These are phyloP conservation scores for Potentilla sterilis DNA, from an alignment of 306 rosid genomes.

Conservation along the genomic window DNA sequence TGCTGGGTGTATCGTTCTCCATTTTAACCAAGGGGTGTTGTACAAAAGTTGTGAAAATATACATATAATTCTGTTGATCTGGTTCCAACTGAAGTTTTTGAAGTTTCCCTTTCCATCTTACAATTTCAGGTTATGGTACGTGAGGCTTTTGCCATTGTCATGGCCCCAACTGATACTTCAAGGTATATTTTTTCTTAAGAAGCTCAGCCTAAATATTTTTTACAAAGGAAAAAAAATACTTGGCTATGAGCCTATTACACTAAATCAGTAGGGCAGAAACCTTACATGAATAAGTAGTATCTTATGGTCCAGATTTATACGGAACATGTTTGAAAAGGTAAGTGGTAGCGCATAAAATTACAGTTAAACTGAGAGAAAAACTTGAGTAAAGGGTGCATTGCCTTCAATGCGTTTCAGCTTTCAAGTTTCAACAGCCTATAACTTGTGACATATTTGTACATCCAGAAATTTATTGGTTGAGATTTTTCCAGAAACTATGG, in stretches of 20 bases:
- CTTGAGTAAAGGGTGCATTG: background rate
- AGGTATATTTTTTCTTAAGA: slow-evolving; percentile 36
- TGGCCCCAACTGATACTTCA: slow-evolving; percentile 71
- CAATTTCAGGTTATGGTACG: slow-evolving; percentile 64
- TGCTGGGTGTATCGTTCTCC: background rate
- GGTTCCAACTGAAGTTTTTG: background rate
- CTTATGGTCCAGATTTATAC: background rate
- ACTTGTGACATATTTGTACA: background rate
- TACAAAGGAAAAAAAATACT: background rate
- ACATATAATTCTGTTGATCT: background rate
- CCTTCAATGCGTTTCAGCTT: background rate
- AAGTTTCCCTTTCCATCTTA: slow-evolving; percentile 14
- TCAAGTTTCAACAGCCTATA: background rate
- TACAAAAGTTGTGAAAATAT: background rate
- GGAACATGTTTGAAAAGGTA: background rate
- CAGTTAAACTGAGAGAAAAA: background rate
- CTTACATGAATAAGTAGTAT: background rate
- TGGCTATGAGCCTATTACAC: background rate
- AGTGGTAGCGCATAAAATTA: background rate
- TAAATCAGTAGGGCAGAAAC: background rate
- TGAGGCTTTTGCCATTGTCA: slow-evolving; percentile 80
- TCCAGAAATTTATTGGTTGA: background rate
- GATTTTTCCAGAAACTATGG: slow-evolving; percentile 55
- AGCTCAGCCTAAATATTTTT: background rate
- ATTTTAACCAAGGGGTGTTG: background rate